Evolutionary conservation across 805 yeast genomes (phyloP).

Genomic region (Lachancea sp.): DNA sequence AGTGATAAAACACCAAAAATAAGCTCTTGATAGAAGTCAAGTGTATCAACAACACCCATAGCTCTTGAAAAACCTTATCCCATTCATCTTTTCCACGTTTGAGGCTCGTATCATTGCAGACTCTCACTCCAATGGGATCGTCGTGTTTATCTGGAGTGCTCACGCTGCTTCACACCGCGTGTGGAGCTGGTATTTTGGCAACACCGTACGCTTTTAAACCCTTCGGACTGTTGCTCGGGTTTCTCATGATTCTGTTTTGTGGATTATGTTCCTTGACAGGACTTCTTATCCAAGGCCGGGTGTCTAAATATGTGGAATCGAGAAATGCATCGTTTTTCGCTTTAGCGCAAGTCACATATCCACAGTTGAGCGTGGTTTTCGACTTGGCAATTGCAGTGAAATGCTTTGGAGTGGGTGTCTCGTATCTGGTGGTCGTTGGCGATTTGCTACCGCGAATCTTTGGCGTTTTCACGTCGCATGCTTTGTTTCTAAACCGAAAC

Average conservation of each 20-base stretch:
- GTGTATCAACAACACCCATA: not conserved
- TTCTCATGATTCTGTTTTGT: conserved; percentile 22
- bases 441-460: conserved; percentile 59
- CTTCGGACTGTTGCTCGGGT: conserved; percentile 28
- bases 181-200: conserved; percentile 64
- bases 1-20: too few species aligned
- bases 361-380: conserved; percentile 52
- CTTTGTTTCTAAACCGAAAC: conserved; percentile 38
- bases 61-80: too few species aligned
- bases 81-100: too few species aligned
- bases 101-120: too few species aligned
- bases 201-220: conserved; percentile 60
- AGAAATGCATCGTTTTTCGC: conserved; percentile 60
- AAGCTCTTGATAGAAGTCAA: too few species aligned
- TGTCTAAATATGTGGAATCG: conserved; percentile 46
- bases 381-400: conserved; percentile 65
- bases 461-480: conserved; percentile 25
- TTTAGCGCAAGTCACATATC: conserved; percentile 53
- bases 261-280: conserved; percentile 38
- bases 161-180: conserved; percentile 32
- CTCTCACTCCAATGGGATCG: conserved; percentile 19
- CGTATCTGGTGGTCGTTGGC: conserved; percentile 64
- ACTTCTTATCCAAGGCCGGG: conserved; percentile 53
- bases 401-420: conserved; percentile 65
- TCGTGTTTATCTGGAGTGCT: conserved; percentile 27